phyloP scores from a whole-genome alignment of 2,329 filamentous ascomycete species.

The Epichloe sylvatica region DNA sequence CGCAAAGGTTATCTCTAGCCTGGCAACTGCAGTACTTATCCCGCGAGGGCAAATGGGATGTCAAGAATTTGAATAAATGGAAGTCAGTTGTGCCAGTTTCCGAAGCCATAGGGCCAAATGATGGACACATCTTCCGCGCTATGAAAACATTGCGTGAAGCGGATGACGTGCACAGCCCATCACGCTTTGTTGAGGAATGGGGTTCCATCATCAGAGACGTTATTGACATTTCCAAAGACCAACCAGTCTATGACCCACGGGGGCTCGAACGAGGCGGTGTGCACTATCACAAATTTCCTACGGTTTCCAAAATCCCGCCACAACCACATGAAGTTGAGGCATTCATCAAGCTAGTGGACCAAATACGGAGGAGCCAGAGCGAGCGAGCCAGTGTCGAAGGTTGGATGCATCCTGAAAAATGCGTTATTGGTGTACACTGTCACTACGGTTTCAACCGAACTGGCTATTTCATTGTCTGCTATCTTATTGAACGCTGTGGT shows the following conservation, averaged over 20 bases:
- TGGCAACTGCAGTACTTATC: conserved; percentile 88
- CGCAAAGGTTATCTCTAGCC: conserved; percentile 62
- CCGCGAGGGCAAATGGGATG: conserved; percentile 90
- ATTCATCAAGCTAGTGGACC: conserved; percentile 45
- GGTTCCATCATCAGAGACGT: conserved; percentile 55
- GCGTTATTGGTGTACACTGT: conserved; percentile 74
- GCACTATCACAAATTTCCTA: conserved; percentile 75
- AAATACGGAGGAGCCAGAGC: conserved; percentile 40
- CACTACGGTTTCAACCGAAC: conserved; percentile 95
- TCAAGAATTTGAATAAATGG: conserved; percentile 94
- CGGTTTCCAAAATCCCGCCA: conserved; percentile 82
- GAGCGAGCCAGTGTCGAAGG: conserved; percentile 23
- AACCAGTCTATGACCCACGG: conserved; percentile 72
- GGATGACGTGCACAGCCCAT: conserved; percentile 68
- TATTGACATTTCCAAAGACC: conserved; percentile 83
- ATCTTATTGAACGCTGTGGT: conserved; percentile 69
- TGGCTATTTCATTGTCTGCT: conserved; percentile 79
- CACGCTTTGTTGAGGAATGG: conserved; percentile 56
- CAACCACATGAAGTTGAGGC: conserved; percentile 36
- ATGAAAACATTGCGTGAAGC: conserved; percentile 90
- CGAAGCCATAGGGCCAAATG: conserved; percentile 47
- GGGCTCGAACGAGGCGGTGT: conserved; percentile 53
- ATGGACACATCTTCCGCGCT: conserved; percentile 57
- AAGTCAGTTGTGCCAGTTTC: conserved; percentile 66
- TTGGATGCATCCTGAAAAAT: conserved; percentile 22